These are phyloP conservation scores for Atkinsonella texensis DNA, from an alignment of 2,329 filamentous ascomycete genomes.

Conservation along the genomic window DNA sequence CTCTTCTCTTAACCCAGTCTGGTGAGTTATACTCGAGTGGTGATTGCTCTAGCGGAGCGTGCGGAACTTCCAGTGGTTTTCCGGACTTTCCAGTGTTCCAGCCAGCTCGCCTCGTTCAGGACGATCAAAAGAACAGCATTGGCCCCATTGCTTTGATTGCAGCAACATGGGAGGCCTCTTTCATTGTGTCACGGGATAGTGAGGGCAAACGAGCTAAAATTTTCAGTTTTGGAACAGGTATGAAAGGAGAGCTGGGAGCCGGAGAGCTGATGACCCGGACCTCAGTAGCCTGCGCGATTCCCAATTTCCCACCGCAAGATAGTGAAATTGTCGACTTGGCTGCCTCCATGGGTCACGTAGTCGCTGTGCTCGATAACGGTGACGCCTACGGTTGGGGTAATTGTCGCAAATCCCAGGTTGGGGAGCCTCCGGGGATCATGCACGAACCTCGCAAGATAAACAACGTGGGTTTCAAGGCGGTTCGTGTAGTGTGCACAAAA, in stretches of 20 bases:
- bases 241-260: slow-evolving; percentile 61
- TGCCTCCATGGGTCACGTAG: slow-evolving; percentile 66
- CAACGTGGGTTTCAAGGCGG: slow-evolving; percentile 47
- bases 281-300: slow-evolving; percentile 35
- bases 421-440: slow-evolving; percentile 40
- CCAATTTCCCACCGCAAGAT: slow-evolving; percentile 50
- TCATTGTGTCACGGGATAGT: slow-evolving; percentile 41
- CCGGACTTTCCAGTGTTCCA: slow-evolving; percentile 26
- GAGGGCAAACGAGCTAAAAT: slow-evolving; percentile 34
- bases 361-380: slow-evolving; percentile 62
- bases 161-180: slow-evolving; percentile 68
- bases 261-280: slow-evolving; percentile 40
- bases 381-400: slow-evolving; percentile 82
- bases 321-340: slow-evolving; percentile 51
- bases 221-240: slow-evolving; percentile 53
- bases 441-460: slow-evolving; percentile 50
- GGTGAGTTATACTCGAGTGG: slow-evolving; percentile 56
- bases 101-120: slow-evolving; percentile 22
- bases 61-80: slow-evolving; percentile 27
- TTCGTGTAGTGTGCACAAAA: slow-evolving; percentile 62
- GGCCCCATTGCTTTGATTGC: slow-evolving; percentile 35
- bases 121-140: slow-evolving; percentile 14
- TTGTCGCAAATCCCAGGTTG: slow-evolving; percentile 75
- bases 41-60: slow-evolving; percentile 41
- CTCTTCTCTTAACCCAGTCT: slow-evolving; percentile 51